Evolutionary conservation across 352 stramenopile species (phyloP).

Genomic region (Pythium sp.): DNA sequence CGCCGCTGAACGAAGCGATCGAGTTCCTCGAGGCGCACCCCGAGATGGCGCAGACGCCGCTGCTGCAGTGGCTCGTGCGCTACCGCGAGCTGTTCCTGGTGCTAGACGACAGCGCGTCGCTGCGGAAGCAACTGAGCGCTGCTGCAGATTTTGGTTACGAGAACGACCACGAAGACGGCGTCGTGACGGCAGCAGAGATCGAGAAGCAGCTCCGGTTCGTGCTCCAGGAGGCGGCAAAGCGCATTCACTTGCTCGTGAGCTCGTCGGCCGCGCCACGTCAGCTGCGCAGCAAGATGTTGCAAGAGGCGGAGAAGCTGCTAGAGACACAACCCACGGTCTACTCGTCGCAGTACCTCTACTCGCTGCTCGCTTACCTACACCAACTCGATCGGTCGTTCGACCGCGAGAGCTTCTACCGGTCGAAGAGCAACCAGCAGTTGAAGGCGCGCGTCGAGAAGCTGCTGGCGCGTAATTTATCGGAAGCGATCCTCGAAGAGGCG

Average conservation of each 20-base stretch:
- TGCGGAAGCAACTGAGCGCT: conserved; percentile 28
- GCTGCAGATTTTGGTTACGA: conserved; percentile 1
- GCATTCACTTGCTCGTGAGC: conserved; percentile 48
- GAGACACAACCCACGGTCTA: conserved; percentile 47
- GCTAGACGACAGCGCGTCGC: conserved; percentile 54
- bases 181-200: conserved; percentile 26
- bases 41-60: conserved; percentile 43
- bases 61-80: conserved; percentile 55
- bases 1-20: conserved; percentile 56
- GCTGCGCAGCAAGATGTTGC: conserved; percentile 42
- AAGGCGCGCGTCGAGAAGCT: conserved; percentile 52
- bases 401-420: conserved; percentile 38
- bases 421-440: conserved; percentile 40
- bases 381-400: conserved; percentile 70
- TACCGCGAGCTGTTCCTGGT: conserved; percentile 74
- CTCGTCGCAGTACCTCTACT: conserved; percentile 51
- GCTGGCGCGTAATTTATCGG: conserved; percentile 52
- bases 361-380: conserved; percentile 58
- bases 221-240: conserved; percentile 57
- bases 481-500: conserved; percentile 50
- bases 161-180: conserved; percentile 18
- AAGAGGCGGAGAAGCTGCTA: conserved; percentile 52
- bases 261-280: conserved; percentile 38
- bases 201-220: conserved; percentile 54
- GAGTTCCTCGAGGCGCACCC: conserved; percentile 59